Conservation (phyloP, 495 filamentous ascomycete genomes). For the Penicillium chermesinum region DNA sequence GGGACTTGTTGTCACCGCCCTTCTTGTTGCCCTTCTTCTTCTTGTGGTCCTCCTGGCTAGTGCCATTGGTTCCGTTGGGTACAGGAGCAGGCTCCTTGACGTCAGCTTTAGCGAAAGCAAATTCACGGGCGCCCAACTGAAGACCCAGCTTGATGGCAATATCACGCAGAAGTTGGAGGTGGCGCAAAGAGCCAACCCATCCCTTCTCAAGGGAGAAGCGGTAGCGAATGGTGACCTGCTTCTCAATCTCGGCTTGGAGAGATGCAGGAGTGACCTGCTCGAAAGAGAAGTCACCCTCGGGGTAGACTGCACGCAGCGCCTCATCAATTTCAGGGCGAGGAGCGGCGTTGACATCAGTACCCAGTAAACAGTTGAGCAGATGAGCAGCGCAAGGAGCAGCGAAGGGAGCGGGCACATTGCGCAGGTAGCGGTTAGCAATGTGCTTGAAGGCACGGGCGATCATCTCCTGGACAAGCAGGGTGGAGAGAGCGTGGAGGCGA, state of each 20-base stretch:
- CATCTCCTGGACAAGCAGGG: constrained; percentile 85
- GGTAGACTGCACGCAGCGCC: constrained; percentile 65
- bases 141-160: constrained; percentile 85
- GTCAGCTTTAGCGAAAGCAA: constrained; percentile 57
- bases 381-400: constrained; percentile 74
- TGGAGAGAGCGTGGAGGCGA: constrained; percentile 69
- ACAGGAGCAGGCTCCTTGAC: constrained; percentile 29
- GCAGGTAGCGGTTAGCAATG: constrained; percentile 70
- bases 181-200: constrained; percentile 62
- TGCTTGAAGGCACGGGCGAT: constrained; percentile 93
- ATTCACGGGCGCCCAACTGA: constrained; percentile 80
- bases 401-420: constrained; percentile 72
- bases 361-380: constrained; percentile 90
- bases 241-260: constrained; percentile 64
- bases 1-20: constrained; percentile 47
- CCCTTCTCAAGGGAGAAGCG: constrained; percentile 63
- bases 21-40: constrained; percentile 83
- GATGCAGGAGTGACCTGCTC: constrained; percentile 67
- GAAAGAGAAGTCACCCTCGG: constrained; percentile 78
- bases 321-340: constrained; percentile 76
- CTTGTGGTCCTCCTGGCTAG: constrained; percentile 44
- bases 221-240: constrained; percentile 68
- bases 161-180: constrained; percentile 83
- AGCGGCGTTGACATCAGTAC: constrained; percentile 65
- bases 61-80: constrained; percentile 38